Evolutionary conservation across 805 yeast genomes (phyloP).

Genomic region (Candida nitratophila): DNA sequence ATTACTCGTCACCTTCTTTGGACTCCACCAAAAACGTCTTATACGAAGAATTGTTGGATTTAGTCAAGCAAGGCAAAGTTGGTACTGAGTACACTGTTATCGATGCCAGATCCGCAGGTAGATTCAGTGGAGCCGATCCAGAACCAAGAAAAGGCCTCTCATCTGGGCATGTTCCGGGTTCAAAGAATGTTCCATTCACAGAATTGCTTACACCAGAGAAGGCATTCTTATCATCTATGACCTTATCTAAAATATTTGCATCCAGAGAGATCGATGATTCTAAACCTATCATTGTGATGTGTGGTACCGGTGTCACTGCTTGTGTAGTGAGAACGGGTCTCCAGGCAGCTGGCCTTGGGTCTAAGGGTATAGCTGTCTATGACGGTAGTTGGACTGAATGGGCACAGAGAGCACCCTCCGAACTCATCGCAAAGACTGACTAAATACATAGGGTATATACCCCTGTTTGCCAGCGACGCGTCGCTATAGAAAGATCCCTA

Average conservation of each 20-base stretch:
- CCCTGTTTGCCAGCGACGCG: not conserved
- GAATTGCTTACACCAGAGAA: slow-evolving; percentile 47
- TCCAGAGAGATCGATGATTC: slow-evolving; percentile 30
- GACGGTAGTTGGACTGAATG: slow-evolving; percentile 93
- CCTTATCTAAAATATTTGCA: slow-evolving; percentile 40
- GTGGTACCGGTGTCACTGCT: slow-evolving; percentile 97
- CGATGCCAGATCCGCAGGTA: slow-evolving; percentile 74
- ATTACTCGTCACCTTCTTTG: slow-evolving; percentile 31
- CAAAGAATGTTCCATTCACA: slow-evolving; percentile 68
- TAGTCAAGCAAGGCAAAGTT: slow-evolving; percentile 44
- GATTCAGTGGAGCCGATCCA: slow-evolving; percentile 74
- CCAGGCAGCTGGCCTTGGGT: slow-evolving; percentile 41
- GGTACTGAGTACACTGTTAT: slow-evolving; percentile 45
- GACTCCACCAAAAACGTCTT: slow-evolving; percentile 46
- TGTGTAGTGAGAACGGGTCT: slow-evolving; percentile 76
- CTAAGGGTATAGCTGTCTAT: slow-evolving; percentile 47
- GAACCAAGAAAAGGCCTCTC: slow-evolving; percentile 88
- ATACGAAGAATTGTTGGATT: slow-evolving; percentile 57
- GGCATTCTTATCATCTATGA: slow-evolving; percentile 39
- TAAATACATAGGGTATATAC: not conserved
- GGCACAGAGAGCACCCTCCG: slow-evolving; percentile 65
- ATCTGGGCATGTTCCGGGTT: slow-evolving; percentile 85
- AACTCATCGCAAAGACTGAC: slow-evolving; percentile 40
- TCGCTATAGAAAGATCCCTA: no score
- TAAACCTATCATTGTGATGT: slow-evolving; percentile 76